Base-by-base conservation (phyloP, 306 rosid genomes). In the Canavalia ensiformis region DNA sequence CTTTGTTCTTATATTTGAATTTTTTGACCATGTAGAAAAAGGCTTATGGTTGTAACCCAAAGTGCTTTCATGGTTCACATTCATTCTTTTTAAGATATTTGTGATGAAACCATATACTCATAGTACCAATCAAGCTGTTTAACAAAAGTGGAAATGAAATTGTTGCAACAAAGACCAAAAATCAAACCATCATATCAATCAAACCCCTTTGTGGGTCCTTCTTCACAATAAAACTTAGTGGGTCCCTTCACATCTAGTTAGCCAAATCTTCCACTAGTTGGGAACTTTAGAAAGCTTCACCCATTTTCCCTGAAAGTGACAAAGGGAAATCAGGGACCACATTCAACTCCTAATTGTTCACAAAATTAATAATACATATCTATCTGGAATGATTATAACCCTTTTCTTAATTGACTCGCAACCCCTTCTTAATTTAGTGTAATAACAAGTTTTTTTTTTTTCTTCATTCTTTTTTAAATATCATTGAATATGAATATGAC, bases 291-390 rank as follows among this genome's bases (percentile, higher is more conserved):
- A 87, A 85, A 84, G 81, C 84, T 65, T 88, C 91, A 82, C 90
- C 78, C 54, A 87, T 87, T 90, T 91, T 84, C 87, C 83, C 58
- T 82, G 90, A 91, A 83, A 88, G 78, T 49, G 88, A 89, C 91
- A 5, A 60, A 51, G 75, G n/a, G 9, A 82, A 74, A 45, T 25
- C 44, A 37, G 73, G 91, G 97, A 83, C 92, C 92, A 84, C 87
- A 9, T 60, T 78, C 60, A 72, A 37, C 74, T 71, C 65, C 39
- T 74, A 35, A 65, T 84, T 73, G 35, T 69, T 77, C 66, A 46
- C 79, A 67, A 46, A 35, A 60, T 76, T 4, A 46, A 37, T 33
- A 51, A 34, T 30, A 49, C 46, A 44, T 50, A 37, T 75, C 46
- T 58, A 78, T 83, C 86, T 39, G 46, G 76, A 68, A 68, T 75